These are phyloP conservation scores for Hemisphaericaspora xylofermentans DNA, from an alignment of 1,139 yeast species.

Conservation along the genomic window DNA sequence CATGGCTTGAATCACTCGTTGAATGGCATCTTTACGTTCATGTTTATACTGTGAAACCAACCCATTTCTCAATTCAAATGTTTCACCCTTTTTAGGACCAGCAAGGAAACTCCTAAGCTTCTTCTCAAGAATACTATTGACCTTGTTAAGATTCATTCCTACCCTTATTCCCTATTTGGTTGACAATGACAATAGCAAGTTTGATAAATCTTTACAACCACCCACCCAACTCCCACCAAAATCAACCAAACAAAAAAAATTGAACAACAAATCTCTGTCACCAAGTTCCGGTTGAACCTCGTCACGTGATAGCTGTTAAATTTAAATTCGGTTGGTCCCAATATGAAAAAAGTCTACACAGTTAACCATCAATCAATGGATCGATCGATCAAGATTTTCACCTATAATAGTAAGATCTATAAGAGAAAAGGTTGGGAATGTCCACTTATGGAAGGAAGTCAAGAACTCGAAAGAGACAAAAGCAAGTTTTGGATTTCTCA, in stretches of 20 bases:
- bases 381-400: too few species aligned
- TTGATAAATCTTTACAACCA: not conserved
- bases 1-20: constrained; percentile 97
- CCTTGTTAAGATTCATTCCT: constrained; percentile 13
- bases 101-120: constrained; percentile 44
- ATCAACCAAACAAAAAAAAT: too few species aligned
- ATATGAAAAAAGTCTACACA: too few species aligned
- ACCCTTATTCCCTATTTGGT: not conserved
- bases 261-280: too few species aligned
- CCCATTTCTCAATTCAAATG: constrained; percentile 85
- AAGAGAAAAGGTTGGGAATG: not conserved
- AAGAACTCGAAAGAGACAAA: not conserved
- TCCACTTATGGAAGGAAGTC: constrained; percentile 10
- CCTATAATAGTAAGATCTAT: too few species aligned
- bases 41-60: constrained; percentile 92
- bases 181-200: too few species aligned
- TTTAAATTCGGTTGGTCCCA: too few species aligned
- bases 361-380: too few species aligned
- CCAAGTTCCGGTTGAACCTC: too few species aligned
- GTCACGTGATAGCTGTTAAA: too few species aligned
- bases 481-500: constrained; percentile 4
- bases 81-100: constrained; percentile 65
- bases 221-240: too few species aligned
- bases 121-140: constrained; percentile 42
- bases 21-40: constrained; percentile 95